These are phyloP conservation scores for Neopestalotiopsis clavispora DNA, from an alignment of 2,329 filamentous ascomycete species.

Conservation along the genomic window DNA sequence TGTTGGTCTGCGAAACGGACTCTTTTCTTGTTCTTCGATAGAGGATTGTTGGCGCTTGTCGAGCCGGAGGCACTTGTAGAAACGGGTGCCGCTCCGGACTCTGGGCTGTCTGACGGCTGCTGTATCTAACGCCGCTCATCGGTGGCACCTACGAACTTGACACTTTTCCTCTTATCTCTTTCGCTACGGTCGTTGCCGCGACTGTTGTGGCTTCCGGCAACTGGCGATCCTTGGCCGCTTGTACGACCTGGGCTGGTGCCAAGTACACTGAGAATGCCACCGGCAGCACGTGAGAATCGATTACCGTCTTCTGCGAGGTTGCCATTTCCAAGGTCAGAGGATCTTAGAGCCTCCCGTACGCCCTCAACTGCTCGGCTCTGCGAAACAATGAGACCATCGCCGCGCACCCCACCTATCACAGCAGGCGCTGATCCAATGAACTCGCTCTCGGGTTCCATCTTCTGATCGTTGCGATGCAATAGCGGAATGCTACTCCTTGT, in stretches of 20 bases:
- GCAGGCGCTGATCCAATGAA: slow-evolving; percentile 22
- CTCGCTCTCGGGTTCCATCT: background rate
- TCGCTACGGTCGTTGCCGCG: slow-evolving; percentile 41
- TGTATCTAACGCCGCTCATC: slow-evolving; percentile 37
- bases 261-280: slow-evolving; percentile 53
- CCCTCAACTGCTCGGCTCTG: slow-evolving; percentile 66
- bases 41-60: background rate
- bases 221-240: slow-evolving; percentile 5
- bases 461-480: slow-evolving; percentile 14
- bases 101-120: slow-evolving; percentile 4
- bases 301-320: slow-evolving; percentile 10
- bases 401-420: slow-evolving; percentile 40
- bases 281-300: slow-evolving; percentile 22
- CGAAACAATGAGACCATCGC: slow-evolving; percentile 58
- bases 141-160: slow-evolving; percentile 58
- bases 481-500: slow-evolving; percentile 29
- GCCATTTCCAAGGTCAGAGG: slow-evolving; percentile 28
- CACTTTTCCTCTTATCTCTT: slow-evolving; percentile 65
- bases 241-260: slow-evolving; percentile 54
- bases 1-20: background rate
- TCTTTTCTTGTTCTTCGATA: background rate
- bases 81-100: background rate
- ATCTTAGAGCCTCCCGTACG: slow-evolving; percentile 57
- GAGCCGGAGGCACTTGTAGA: background rate
- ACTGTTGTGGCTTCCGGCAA: slow-evolving; percentile 11